A percentile compares a stretch with the other conserved stretches of the same genome.
Evolutionary conservation across 2,329 filamentous ascomycete species (phyloP).

Genomic region (Karstenula rhodostoma): DNA sequence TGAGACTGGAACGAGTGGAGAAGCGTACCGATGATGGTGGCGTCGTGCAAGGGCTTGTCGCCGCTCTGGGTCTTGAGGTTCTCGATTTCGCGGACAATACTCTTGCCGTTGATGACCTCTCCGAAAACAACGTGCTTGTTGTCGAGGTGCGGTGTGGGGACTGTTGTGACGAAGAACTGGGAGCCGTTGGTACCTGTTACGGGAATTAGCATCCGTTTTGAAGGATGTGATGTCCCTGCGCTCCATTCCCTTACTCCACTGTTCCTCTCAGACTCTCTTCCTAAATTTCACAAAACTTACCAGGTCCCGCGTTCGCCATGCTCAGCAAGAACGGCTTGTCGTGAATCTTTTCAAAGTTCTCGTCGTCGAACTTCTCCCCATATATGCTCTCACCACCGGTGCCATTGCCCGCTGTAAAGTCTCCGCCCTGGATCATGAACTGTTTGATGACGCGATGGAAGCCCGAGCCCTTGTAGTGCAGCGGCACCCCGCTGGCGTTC

Average conservation of each 20-base stretch:
- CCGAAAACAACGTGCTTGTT: constrained; percentile 98
- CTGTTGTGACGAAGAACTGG: constrained; percentile 98
- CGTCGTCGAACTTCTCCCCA: constrained; percentile 94
- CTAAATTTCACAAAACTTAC: constrained; percentile 52
- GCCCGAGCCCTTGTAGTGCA: constrained; percentile 89
- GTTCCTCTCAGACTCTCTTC: background rate
- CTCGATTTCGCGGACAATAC: constrained; percentile 87
- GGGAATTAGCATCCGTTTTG: constrained; percentile 17
- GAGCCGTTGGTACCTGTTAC: constrained; percentile 85
- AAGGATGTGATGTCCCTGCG: background rate
- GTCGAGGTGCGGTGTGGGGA: constrained; percentile 92
- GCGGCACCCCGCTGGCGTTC: constrained; percentile 80
- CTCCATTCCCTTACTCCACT: background rate
- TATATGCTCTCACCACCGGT: constrained; percentile 98
- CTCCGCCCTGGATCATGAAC: constrained; percentile 98
- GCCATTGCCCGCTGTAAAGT: constrained; percentile 94
- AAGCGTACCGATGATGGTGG: constrained; percentile 66
- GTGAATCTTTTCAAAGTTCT: constrained; percentile 93
- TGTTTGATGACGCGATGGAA: constrained; percentile 99
- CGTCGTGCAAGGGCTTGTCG: constrained; percentile 81
- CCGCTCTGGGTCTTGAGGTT: constrained; percentile 75
- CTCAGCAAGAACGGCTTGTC: constrained; percentile 91
- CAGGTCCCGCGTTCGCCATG: constrained; percentile 97
- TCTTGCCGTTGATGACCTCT: constrained; percentile 92
- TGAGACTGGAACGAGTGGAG: background rate